phyloP scores from a whole-genome alignment of 371 early-diverging fungal genomes.

The Mucor saturninus region DNA sequence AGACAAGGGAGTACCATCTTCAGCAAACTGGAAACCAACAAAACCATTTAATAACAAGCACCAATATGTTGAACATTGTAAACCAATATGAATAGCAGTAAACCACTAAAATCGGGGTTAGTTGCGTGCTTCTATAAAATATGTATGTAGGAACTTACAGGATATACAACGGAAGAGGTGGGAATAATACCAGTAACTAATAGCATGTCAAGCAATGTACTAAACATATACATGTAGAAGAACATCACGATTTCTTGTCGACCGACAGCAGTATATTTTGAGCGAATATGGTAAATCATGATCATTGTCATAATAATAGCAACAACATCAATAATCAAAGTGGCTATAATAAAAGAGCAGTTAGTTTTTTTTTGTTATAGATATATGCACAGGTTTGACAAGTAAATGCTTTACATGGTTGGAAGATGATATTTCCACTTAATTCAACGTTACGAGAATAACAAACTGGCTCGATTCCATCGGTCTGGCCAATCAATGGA shows the following conservation, averaged over 20 bases:
- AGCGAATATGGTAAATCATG: constrained; percentile 91
- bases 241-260: constrained; percentile 94
- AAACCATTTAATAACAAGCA: constrained; percentile 84
- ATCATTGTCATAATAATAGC: constrained; percentile 88
- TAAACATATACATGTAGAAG: constrained; percentile 83
- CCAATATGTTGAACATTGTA: constrained; percentile 74
- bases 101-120: constrained; percentile 60
- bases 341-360: constrained; percentile 37
- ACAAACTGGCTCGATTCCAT: constrained; percentile 86
- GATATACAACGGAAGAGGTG: constrained; percentile 70
- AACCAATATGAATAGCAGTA: constrained; percentile 69
- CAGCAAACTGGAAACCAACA: constrained; percentile 88
- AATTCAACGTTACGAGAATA: constrained; percentile 93
- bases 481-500: constrained; percentile 79
- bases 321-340: constrained; percentile 80
- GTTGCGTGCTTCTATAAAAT: background rate
- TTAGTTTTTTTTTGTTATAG: background rate
- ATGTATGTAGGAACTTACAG: constrained; percentile 46
- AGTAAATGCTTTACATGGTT: constrained; percentile 70
- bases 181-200: constrained; percentile 84
- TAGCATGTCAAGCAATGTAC: constrained; percentile 78
- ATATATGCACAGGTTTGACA: background rate
- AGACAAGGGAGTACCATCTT: constrained; percentile 78
- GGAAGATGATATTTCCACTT: constrained; percentile 81
- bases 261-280: constrained; percentile 93